Evolutionary conservation across 1,284 basidiomycete species (phyloP).

Genomic region (Ustilago curta): DNA sequence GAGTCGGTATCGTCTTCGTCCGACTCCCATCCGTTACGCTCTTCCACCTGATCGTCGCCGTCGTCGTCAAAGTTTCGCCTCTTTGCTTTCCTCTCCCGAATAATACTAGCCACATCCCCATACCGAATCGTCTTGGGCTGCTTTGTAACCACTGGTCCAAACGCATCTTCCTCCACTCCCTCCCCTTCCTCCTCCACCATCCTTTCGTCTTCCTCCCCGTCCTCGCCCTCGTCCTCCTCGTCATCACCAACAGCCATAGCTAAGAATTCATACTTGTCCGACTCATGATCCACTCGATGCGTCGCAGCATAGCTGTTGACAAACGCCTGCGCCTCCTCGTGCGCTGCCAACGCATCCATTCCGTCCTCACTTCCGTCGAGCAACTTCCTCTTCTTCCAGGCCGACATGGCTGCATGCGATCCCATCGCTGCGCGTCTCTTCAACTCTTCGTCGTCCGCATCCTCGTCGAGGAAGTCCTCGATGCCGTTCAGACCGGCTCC

Average conservation of each 20-base stretch:
- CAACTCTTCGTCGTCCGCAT: slow-evolving; percentile 63
- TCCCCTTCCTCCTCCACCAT: slow-evolving; percentile 12
- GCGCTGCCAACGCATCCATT: slow-evolving; percentile 52
- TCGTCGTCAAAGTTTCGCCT: slow-evolving; percentile 18
- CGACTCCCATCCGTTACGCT: background rate
- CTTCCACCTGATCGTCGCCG: slow-evolving; percentile 18
- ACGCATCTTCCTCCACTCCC: slow-evolving; percentile 27
- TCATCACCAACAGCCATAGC: slow-evolving; percentile 25
- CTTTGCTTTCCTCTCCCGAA: slow-evolving; percentile 29
- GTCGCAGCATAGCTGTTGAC: slow-evolving; percentile 55
- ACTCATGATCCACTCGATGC: slow-evolving; percentile 45
- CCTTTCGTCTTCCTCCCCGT: slow-evolving; percentile 14
- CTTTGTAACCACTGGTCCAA: slow-evolving; percentile 25
- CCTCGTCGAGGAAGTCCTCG: slow-evolving; percentile 63
- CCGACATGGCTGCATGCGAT: slow-evolving; percentile 17
- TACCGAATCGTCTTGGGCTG: slow-evolving; percentile 29
- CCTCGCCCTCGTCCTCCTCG: slow-evolving; percentile 18
- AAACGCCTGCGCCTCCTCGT: slow-evolving; percentile 61
- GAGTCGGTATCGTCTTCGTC: slow-evolving; percentile 27
- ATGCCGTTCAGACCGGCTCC: slow-evolving; percentile 40
- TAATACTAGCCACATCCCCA: slow-evolving; percentile 14
- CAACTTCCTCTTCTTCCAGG: slow-evolving; percentile 52
- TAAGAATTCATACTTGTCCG: slow-evolving; percentile 57
- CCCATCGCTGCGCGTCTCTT: slow-evolving; percentile 38
- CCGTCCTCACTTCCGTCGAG: slow-evolving; percentile 58